These are phyloP conservation scores for Quercus engelmannii DNA, from an alignment of 306 rosid genomes.

Conservation along the genomic window DNA sequence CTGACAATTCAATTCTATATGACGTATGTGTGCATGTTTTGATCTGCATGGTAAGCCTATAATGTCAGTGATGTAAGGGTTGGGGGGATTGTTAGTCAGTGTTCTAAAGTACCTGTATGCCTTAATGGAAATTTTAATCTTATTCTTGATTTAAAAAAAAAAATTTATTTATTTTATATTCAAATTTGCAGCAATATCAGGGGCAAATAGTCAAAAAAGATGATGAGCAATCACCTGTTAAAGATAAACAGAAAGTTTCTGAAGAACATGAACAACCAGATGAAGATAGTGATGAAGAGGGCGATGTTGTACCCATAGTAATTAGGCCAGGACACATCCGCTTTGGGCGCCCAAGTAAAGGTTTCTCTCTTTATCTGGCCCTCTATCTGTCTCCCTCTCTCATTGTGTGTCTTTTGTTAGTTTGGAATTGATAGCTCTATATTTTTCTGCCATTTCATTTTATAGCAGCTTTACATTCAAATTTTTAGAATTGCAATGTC, in stretches of 20 bases:
- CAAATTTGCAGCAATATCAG: conserved; percentile 46
- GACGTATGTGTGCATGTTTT: background rate
- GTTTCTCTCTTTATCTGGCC: conserved; percentile 29
- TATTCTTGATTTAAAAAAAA: background rate
- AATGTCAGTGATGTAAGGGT: conserved; percentile 9
- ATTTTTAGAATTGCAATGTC: background rate
- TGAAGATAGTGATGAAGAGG: conserved; percentile 56
- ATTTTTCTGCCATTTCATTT: background rate
- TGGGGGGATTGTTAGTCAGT: conserved; percentile 14
- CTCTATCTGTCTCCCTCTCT: conserved; percentile 8
- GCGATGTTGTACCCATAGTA: conserved; percentile 68
- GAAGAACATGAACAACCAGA: conserved; percentile 36
- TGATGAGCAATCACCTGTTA: conserved; percentile 35
- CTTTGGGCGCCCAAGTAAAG: conserved; percentile 61
- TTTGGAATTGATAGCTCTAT: background rate
- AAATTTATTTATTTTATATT: conserved; percentile 1
- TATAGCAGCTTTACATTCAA: background rate
- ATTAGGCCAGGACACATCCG: conserved; percentile 96
- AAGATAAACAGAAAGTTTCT: conserved; percentile 24
- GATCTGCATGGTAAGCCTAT: conserved; percentile 18
- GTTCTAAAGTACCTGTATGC: conserved; percentile 15
- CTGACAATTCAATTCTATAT: background rate
- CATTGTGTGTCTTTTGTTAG: background rate
- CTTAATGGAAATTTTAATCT: background rate
- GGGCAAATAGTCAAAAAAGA: conserved; percentile 30